Percentiles rank a stretch among this genome's conserved stretches.
Evolutionary conservation across 2,329 filamentous ascomycete species (phyloP).

Genomic region (Domatiomyces catenatus): DNA sequence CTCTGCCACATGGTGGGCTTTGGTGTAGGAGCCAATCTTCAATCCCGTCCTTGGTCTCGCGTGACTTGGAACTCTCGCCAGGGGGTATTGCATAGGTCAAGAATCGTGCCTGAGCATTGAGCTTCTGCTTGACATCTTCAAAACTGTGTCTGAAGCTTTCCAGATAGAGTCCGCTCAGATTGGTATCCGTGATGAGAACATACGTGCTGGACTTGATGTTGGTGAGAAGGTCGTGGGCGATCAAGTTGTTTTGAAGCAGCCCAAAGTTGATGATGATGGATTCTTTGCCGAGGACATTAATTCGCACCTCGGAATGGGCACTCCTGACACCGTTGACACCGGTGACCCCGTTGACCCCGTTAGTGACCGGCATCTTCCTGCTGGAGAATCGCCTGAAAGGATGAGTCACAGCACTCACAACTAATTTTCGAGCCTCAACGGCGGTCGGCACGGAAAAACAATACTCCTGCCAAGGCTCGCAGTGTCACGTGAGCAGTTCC

Average conservation of each 20-base stretch:
- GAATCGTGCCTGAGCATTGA: slow-evolving; percentile 43
- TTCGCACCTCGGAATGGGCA: slow-evolving; percentile 25
- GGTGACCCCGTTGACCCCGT: slow-evolving; percentile 10
- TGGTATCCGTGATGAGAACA: slow-evolving; percentile 91
- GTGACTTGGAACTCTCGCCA: slow-evolving; percentile 83
- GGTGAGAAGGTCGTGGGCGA: slow-evolving; percentile 63
- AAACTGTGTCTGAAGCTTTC: slow-evolving; percentile 59
- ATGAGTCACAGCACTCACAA: neutral
- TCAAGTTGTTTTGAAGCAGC: slow-evolving; percentile 61
- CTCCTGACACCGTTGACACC: slow-evolving; percentile 12
- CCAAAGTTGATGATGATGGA: slow-evolving; percentile 85
- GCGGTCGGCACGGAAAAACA: neutral
- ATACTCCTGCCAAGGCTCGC: neutral
- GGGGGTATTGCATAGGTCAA: slow-evolving; percentile 77
- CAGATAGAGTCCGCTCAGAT: slow-evolving; percentile 67
- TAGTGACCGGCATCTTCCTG: slow-evolving; percentile 8
- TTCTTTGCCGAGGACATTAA: slow-evolving; percentile 75
- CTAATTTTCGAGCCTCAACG: neutral
- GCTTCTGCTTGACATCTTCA: slow-evolving; percentile 25
- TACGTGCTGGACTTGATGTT: slow-evolving; percentile 78
- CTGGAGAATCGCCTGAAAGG: neutral
- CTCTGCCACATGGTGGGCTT: slow-evolving; percentile 67
- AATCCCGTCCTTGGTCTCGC: slow-evolving; percentile 84
- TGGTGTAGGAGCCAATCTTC: slow-evolving; percentile 94
- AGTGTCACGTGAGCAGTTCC: neutral